These are phyloP conservation scores for Entoloma clypeatum DNA, from an alignment of 1,284 basidiomycete genomes.

Conservation along the genomic window DNA sequence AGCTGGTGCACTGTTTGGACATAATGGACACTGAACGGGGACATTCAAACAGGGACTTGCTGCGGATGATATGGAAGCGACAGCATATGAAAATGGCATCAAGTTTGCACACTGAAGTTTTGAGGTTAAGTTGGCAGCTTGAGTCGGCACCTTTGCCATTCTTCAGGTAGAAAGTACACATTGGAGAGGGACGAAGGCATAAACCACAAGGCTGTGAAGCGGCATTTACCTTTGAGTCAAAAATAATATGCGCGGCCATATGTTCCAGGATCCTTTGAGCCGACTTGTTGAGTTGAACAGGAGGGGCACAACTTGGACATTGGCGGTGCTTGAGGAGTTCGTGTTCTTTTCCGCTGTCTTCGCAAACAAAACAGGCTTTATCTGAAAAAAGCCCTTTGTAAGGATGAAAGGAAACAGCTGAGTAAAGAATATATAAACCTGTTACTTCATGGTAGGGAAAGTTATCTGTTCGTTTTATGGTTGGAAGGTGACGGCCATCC, in stretches of 20 bases:
- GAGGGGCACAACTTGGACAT: neutral
- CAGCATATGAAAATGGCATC: neutral
- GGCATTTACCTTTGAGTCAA: neutral
- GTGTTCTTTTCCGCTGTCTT: no score
- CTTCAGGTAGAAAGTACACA: constrained; percentile 4
- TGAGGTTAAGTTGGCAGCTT: neutral
- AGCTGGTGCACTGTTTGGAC: neutral
- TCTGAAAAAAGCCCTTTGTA: no score
- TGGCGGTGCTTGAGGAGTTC: neutral
- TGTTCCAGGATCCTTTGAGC: constrained; percentile 5
- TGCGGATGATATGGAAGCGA: neutral
- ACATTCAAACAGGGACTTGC: no score
- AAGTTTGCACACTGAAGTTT: neutral
- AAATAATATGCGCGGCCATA: constrained; percentile 2
- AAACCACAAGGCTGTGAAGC: constrained; percentile 2
- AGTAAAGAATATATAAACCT: no score
- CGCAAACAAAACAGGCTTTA: no score
- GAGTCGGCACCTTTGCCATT: constrained; percentile 6
- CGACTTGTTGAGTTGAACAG: no score
- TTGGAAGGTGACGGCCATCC: no score
- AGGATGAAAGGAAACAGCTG: no score
- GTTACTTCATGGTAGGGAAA: no score
- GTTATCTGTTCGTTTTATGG: no score
- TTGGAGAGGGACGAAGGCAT: constrained; percentile 2
- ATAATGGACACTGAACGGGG: neutral